Evolutionary conservation across 2,329 filamentous ascomycete species (phyloP), one percentile per base, ranked within the genome.

Genomic region (Alternaria tenuissima): DNA sequence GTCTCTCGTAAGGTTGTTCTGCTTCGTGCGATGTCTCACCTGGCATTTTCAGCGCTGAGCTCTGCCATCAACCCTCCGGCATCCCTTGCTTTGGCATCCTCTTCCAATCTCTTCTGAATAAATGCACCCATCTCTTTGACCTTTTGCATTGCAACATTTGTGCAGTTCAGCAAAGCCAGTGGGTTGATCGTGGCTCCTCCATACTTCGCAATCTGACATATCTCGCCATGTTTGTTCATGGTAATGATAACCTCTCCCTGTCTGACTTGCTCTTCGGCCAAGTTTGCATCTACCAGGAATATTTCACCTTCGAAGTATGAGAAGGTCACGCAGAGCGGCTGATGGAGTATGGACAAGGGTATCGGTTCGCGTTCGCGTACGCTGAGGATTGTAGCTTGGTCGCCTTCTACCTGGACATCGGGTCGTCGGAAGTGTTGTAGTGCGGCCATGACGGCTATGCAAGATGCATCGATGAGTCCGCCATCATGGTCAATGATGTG

Each of bases 401-500:
- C 93, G 58, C 92, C 93, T 71, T 93, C 90, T 34, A 97, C 91
- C 69, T 89, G 89, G 6, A 94, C 92, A 76, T 98, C 95, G 1
- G 93, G 94, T 73, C 94, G 90, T 63, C 92, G 88, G 81, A 97
- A 99, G 81, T 98, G 94, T 63, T 92, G 90, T 66, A 99, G 83
- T 2, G 92, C 93, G 1, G 94, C 91, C 68, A 98, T 89, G 53
- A 96, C 89, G 30, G 92, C 93, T 53, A 97, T 86, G 76, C 94
- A 97, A 22, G 91, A 87, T 3, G 90, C 89, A 78, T 98, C 94
- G 36, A 95, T 88, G 42, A 99, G 84, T 69, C 94, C 94, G 54
- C 95, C 95, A 76, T 98, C 94, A 76, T 94, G 92, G 52, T 93
- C 90, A 46, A 98, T 86, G 47, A 98, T 89, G 79, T 99, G 95